A percentile compares a stretch with the other conserved stretches of the same genome.
These are phyloP conservation scores for Asclepias syriaca DNA, from an alignment of 257 asterid species.

Conservation along the genomic window DNA sequence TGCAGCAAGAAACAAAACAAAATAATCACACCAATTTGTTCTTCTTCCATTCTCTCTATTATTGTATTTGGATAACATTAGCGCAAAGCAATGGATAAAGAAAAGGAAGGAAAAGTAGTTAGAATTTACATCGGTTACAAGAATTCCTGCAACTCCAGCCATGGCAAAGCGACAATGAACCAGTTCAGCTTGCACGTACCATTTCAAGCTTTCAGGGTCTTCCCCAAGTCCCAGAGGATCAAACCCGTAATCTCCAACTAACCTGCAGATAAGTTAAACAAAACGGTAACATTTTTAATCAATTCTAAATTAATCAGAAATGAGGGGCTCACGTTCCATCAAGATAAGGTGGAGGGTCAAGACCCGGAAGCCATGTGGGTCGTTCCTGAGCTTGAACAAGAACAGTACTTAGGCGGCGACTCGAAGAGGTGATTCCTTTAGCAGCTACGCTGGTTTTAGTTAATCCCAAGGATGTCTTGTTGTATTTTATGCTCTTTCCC, in stretches of 20 bases:
- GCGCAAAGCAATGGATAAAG: not conserved
- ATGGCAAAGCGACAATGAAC: conserved; percentile 91
- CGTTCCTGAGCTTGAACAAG: conserved; percentile 60
- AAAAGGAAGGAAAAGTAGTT: not conserved
- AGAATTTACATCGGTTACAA: conserved; percentile 52
- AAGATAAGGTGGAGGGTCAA: conserved; percentile 85
- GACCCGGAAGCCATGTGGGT: conserved; percentile 93
- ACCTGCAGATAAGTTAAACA: conserved; percentile 26
- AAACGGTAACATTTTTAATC: not conserved
- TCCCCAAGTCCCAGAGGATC: conserved; percentile 94
- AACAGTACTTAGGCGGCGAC: conserved; percentile 21
- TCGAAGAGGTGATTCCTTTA: conserved; percentile 18
- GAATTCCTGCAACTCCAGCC: conserved; percentile 96
- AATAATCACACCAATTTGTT: not conserved
- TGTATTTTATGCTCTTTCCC: conserved; percentile 24
- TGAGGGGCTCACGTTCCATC: conserved; percentile 68
- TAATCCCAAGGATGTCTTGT: conserved; percentile 24
- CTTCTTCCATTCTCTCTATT: not conserved
- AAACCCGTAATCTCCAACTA: conserved; percentile 84
- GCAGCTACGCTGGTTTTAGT: conserved; percentile 27
- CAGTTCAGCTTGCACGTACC: conserved; percentile 91
- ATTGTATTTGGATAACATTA: not conserved
- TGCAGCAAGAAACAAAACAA: conserved; percentile 23
- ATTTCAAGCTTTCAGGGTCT: conserved; percentile 76
- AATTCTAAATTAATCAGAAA: not conserved